Base-by-base conservation (phyloP, 2,329 filamentous ascomycete species). In the Aphanocladium album region DNA sequence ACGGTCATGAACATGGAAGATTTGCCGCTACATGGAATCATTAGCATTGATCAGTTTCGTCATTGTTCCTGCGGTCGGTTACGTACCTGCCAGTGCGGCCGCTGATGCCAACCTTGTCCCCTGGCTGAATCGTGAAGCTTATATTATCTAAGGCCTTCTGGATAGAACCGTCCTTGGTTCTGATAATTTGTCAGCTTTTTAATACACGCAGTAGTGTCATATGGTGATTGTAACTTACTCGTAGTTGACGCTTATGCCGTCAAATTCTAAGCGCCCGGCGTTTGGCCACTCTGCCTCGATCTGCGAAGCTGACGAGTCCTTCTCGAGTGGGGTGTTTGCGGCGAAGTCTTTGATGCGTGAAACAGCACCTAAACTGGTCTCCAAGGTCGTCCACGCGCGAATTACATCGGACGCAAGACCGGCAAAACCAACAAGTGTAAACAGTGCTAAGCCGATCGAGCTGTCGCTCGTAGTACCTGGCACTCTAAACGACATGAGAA, bases 11-110 rank as follows among this genome's bases (percentile, higher is more conserved):
- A n/a, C 6, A 60, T 14, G 1, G 50, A 25, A 17, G 58, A 55
- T 19, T 60, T 60, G 2, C 58, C 58, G 16, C 58, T 60, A 16
- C 30, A 30, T 5, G 5, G 30, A 30, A 30, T 30, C 30, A 9
- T 30, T 30, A 30, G 30, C 9, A 12, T 1, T 37, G 5, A 11
- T 35, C n/a, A 30, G 30, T 30, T 30, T 5, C 30, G 11, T 2
- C 14, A 5, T 16, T 37, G 7, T 23, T 8, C 3, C 19, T 30
- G 30, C 5, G 16, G 16, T 2, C 16, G 14, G 16, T 16, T n/a
- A 50, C 33, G 12, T 33, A 60, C 58, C 51, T 60, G 14, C 51
- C 58, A 2, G 50, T 55, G 12, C 51, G 58, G 8, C 58, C 58
- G 16, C 21, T 55, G 7, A 60, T 47, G n/a, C 49, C 57, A 6